Evolutionary conservation across 1,284 basidiomycete species (phyloP), one percentile per base, ranked within the genome.

Genomic region (Pyrrhoderma lamaoense): DNA sequence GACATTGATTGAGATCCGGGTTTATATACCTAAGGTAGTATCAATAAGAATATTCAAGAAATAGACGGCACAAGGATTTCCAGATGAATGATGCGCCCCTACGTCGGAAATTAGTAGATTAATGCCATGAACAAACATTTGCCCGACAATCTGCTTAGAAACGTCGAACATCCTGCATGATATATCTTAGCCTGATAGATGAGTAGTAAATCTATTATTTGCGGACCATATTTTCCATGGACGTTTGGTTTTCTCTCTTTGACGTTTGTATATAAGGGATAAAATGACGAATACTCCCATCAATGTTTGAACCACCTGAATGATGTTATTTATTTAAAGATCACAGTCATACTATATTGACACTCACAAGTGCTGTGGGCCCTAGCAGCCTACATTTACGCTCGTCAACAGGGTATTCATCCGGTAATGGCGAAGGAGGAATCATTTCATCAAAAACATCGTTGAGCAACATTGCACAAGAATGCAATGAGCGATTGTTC

Each of bases 31-130:
- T 50, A 95, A 70, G 0, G 94, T 97, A 16, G 94, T 97, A 68
- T 99, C 95, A 56, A 98, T 75, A 31, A 95, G 73, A 51, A 99
- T 89, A 64, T 98, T 95, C 53, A 97, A 80, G 65, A 97, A 96
- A 70, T 98, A 97, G 55, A 84, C 78, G 14, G 89, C 85, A 62
- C 93, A 96, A 3, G 93, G 89, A 64, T 95, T 94, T 46, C 79
- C 77, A 14, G 81, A 71, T 1, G 77, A 77, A 43, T 80, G 75
- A 42, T 81, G 70, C 0, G 89, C 90, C 36, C 78, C 76, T 16
- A 85, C 55, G 58, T 77, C 77, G 31, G 87, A 89, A 54, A 92
- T 82, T 38, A 94, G 69, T 19, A 98, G 77, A 65, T 98, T 98
- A 43, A 86, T 72, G 3, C 77, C 80, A 64, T 98, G 95, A 3